Percentiles rank a stretch among this genome's conserved stretches.
Evolutionary conservation across 2,329 filamentous ascomycete species (phyloP).

Genomic region (Chaetomiaceae sp.): DNA sequence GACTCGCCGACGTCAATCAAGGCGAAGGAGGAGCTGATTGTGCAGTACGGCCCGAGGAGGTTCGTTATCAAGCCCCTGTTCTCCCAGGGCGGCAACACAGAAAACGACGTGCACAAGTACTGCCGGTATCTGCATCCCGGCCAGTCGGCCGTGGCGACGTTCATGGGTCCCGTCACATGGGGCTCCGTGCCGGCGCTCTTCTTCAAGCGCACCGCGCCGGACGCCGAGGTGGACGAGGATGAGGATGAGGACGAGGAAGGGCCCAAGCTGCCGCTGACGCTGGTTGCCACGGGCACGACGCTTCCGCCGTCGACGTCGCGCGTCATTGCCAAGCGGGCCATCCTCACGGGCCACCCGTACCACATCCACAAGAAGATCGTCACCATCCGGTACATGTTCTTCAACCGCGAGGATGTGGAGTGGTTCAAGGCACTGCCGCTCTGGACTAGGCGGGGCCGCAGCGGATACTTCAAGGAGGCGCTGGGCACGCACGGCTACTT

Average conservation of each 20-base stretch:
- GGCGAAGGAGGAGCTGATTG: slow-evolving; percentile 85
- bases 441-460: slow-evolving; percentile 86
- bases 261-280: slow-evolving; percentile 51
- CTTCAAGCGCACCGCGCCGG: slow-evolving; percentile 59
- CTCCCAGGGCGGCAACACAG: slow-evolving; percentile 82
- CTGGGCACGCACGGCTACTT: slow-evolving; percentile 99
- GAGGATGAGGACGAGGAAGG: slow-evolving; percentile 25
- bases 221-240: slow-evolving; percentile 36
- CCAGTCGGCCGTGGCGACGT: slow-evolving; percentile 80
- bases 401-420: slow-evolving; percentile 87
- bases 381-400: slow-evolving; percentile 99
- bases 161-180: slow-evolving; percentile 89
- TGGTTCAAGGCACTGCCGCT: slow-evolving; percentile 97
- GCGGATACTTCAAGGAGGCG: slow-evolving; percentile 88
- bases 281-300: slow-evolving; percentile 83
- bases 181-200: slow-evolving; percentile 85
- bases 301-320: slow-evolving; percentile 71
- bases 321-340: slow-evolving; percentile 87
- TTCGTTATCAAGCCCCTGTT: slow-evolving; percentile 87
- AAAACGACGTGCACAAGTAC: slow-evolving; percentile 97
- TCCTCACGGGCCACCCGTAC: slow-evolving; percentile 92
- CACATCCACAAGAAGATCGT: slow-evolving; percentile 99
- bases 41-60: slow-evolving; percentile 85
- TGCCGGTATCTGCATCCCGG: slow-evolving; percentile 88
- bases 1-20: slow-evolving; percentile 73